Evolutionary conservation across 495 filamentous ascomycete genomes (phyloP), one percentile per base, ranked within the genome.

Genomic region (Lindgomyces ingoldianus): DNA sequence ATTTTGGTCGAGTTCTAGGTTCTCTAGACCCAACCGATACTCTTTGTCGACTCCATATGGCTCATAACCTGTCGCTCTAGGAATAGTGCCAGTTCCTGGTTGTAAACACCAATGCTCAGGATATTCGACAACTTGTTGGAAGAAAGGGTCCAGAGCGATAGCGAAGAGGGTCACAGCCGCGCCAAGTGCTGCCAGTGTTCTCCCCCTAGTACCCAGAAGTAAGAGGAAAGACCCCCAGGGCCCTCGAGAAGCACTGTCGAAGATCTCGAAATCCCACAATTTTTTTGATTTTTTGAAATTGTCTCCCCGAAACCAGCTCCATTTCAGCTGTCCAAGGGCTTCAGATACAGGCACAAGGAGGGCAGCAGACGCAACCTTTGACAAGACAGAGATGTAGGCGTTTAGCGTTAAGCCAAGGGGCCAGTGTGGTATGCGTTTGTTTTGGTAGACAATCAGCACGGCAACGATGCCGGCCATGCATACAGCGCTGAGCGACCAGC

Each of bases 221-320:
- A 70, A 41, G 8, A 67, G 14, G 2, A 70, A 26, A 33, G 64
- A 50, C 0, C 68, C 68, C 68, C 63, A 70, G 1, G 64, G 63
- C 0, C 68, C 68, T 24, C 68, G 27, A 33, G 57, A 63, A 25
- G 68, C 68, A 12, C 50, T 41, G 36, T 70, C 68, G 36, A 70
- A 70, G 2, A 63, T 54, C 30, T 70, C 68, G 46, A 70, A 70
- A 41, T 70, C 68, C 57, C 42, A 55, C 42, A 67, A 55, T 51
- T 67, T 67, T 24, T 64, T 58, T 8, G 54, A 47, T n/a, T n/a
- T n/a, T n/a, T n/a, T n/a, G n/a, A n/a, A n/a, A n/a, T n/a, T n/a
- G 14, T 70, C 42, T 2, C 54, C 30, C 46, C 42, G 25, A 41
- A 70, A 64, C 67, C 67, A 70, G 19, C 44, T 62, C 67, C 67